Evolutionary conservation across 2,329 filamentous ascomycete species (phyloP).

Genomic region (Stemphylium beticola): DNA sequence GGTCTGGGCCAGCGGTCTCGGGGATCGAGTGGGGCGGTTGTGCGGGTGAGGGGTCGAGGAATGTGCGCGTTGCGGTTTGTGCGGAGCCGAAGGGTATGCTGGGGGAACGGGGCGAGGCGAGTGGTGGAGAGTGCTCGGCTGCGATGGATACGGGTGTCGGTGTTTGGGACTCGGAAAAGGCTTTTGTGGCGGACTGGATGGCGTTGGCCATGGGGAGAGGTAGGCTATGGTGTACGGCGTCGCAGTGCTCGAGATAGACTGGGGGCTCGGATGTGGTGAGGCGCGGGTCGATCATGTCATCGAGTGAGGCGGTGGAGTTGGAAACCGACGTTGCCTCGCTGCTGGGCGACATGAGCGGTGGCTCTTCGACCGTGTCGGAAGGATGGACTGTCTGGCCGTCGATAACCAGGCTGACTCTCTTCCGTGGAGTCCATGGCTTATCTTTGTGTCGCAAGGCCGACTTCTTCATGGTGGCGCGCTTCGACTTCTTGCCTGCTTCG

Average conservation of each 20-base stretch:
- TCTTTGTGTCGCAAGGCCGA: conserved; percentile 40
- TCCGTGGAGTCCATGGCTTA: conserved; percentile 33
- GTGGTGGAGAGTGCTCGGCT: conserved; percentile 20
- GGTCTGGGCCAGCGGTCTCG: conserved; percentile 22
- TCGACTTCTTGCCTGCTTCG: conserved; percentile 33
- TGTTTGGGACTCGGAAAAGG: conserved; percentile 21
- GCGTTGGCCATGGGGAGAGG: conserved; percentile 29
- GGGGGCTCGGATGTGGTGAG: conserved; percentile 24
- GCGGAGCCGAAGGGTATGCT: conserved; percentile 27
- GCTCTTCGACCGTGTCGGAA: conserved; percentile 41
- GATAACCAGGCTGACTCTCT: conserved; percentile 47
- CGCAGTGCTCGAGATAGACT: conserved; percentile 26
- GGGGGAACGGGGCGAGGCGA: conserved; percentile 22
- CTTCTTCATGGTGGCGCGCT: conserved; percentile 39
- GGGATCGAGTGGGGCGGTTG: conserved; percentile 21
- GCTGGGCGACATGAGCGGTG: conserved; percentile 35
- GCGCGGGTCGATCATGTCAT: conserved; percentile 44
- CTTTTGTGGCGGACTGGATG: conserved; percentile 31
- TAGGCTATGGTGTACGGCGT: conserved; percentile 43
- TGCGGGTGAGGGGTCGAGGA: conserved; percentile 35
- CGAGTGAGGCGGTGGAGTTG: conserved; percentile 38
- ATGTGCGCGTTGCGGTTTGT: conserved; percentile 26
- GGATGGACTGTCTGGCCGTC: conserved; percentile 48
- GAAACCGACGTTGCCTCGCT: conserved; percentile 41
- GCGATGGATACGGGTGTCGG: conserved; percentile 13